These are phyloP conservation scores for Brasilioporus rufonigricans DNA, from an alignment of 768 basidiomycete genomes.

Conservation along the genomic window DNA sequence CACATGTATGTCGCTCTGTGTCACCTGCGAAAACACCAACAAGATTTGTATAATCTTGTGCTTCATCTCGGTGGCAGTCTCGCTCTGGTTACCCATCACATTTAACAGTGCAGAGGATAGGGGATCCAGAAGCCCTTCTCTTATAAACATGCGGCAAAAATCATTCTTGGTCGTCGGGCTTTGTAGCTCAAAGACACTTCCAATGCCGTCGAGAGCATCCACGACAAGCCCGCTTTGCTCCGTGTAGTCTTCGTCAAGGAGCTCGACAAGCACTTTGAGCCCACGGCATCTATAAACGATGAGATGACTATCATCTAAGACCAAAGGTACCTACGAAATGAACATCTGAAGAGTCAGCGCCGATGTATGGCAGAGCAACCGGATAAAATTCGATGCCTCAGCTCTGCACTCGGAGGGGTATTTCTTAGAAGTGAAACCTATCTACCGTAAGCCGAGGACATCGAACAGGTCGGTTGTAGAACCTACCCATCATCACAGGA, in stretches of 20 bases:
- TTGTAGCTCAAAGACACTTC: constrained; percentile 93
- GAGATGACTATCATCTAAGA: not conserved
- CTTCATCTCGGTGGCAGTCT: constrained; percentile 70
- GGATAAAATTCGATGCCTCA: constrained; percentile 95
- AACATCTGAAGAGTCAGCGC: constrained; percentile 97
- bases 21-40: constrained; percentile 90
- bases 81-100: constrained; percentile 74
- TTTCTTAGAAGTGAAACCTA: constrained; percentile 92
- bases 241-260: constrained; percentile 93
- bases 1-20: constrained; percentile 93
- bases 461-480: not conserved
- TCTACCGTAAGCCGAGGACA: constrained; percentile 1
- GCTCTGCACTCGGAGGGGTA: constrained; percentile 89
- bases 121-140: constrained; percentile 93
- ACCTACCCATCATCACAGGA: constrained; percentile 88
- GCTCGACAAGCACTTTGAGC: constrained; percentile 89
- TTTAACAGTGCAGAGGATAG: constrained; percentile 86
- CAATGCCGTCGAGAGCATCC: constrained; percentile 91
- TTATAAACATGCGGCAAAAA: constrained; percentile 97
- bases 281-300: constrained; percentile 75
- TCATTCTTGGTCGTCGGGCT: constrained; percentile 97
- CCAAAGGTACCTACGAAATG: constrained; percentile 74
- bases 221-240: constrained; percentile 90
- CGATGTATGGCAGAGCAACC: constrained; percentile 88
- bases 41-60: constrained; percentile 87